Conservation (phyloP, 2,329 filamentous ascomycete genomes). For the Neospermospora avenae region DNA sequence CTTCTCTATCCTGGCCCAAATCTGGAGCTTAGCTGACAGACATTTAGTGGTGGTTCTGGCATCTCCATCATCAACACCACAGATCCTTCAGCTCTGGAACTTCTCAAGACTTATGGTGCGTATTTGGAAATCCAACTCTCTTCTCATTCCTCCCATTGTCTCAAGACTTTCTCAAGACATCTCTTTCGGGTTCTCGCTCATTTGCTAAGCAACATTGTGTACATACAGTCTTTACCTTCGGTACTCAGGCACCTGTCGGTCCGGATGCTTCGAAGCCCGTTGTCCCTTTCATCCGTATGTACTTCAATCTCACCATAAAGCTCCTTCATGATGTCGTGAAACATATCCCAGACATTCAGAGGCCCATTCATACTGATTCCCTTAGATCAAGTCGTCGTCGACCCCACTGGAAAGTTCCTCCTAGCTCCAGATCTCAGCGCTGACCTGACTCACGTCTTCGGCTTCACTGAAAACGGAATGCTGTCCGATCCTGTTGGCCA, state of each 20-base stretch:
- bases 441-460: slow-evolving; percentile 45
- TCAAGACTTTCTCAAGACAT: no score
- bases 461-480: slow-evolving; percentile 4
- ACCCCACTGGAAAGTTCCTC: slow-evolving; percentile 46
- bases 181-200: no score
- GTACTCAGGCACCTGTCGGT: background rate
- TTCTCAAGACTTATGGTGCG: background rate
- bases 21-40: background rate
- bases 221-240: background rate
- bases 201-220: no score
- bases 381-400: slow-evolving; percentile 44
- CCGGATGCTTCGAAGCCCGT: background rate
- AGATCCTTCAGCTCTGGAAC: background rate
- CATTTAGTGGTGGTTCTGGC: background rate
- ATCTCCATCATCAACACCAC: slow-evolving; percentile 1
- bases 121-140: no score
- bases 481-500: background rate
- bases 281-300: slow-evolving; percentile 39
- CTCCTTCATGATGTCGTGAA: background rate
- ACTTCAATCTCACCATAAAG: background rate
- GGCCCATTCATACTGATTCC: background rate
- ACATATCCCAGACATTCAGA: background rate
- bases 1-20: slow-evolving; percentile 7
- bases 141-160: no score
- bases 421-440: slow-evolving; percentile 49